Evolutionary conservation across 495 filamentous ascomycete genomes (phyloP), one percentile per base, ranked within the genome.

Genomic region (Tuber melanosporum): DNA sequence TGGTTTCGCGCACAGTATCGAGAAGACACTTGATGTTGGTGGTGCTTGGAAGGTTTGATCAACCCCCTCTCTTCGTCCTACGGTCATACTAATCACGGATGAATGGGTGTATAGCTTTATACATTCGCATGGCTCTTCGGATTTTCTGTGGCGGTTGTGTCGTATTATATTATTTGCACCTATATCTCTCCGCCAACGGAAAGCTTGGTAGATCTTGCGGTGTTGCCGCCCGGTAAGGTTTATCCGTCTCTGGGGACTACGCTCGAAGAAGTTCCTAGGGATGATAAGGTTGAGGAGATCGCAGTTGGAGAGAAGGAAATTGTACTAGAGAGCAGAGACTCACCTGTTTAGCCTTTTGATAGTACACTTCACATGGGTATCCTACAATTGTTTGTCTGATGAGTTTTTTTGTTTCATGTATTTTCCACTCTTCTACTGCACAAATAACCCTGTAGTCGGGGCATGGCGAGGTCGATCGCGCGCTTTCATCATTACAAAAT

Each of bases 91-190:
- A 43, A 44, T 42, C 6, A 46, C 2, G 46, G 15, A n/a, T 71
- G 72, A 22, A 17, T 26, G 26, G 19, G 36, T 26, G 44, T 19
- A 36, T 43, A 79, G 80, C 79, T 85, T 47, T 85, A 85, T 73
- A 77, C 84, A 39, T 85, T 85, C 73, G 84, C 84, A 12, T 85
- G 84, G 84, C 78, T 84, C 14, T 85, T 83, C 73, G 84, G 84
- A 47, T 85, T 85, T 73, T 80, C 79, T 69, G 73, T 84, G 52
- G 78, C 86, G 26, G 73, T 83, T 26, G 70, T 83, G 41, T 74
- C 78, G 43, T 85, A 86, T 78, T 86, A 85, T 71, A 74, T 85
- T 41, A 85, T 86, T 74, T 83, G 79, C 77, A 85, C 77, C 15
- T 85, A 86, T 71, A 79, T 87, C 71, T 86, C 83, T 26, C 77